Evolutionary conservation across 2,329 filamentous ascomycete species (phyloP).

Genomic region (Zopfia rhizophila): DNA sequence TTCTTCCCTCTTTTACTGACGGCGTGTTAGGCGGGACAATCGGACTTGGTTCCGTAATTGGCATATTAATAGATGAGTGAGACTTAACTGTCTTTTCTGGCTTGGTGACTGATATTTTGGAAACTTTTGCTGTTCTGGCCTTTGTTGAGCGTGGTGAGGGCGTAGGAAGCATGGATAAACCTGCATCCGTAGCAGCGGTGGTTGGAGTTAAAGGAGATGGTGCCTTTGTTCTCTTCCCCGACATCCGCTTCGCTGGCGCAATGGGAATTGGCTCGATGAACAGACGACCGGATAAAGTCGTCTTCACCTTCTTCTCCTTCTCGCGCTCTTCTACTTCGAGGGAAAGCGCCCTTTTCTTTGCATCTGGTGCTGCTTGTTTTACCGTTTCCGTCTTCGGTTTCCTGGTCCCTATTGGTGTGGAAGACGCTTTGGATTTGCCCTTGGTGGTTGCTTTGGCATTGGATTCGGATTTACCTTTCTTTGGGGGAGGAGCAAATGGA

Average conservation of each 20-base stretch:
- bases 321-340: constrained; percentile 1
- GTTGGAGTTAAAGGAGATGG: no score
- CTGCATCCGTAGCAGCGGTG: no score
- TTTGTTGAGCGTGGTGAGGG: no score
- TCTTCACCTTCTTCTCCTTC: not conserved
- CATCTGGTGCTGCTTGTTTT: not conserved
- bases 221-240: no score
- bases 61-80: no score
- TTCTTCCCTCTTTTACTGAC: not conserved
- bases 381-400: not conserved
- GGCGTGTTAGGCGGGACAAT: constrained; percentile 27
- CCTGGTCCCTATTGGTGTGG: not conserved
- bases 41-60: constrained; percentile 6
- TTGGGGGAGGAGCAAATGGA: not conserved
- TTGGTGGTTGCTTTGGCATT: constrained; percentile 1
- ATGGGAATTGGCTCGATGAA: constrained; percentile 17
- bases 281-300: constrained; percentile 9
- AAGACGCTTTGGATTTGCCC: not conserved
- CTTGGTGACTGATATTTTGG: no score
- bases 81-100: no score
- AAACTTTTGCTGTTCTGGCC: no score
- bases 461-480: not conserved
- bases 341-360: constrained; percentile 4
- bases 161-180: no score
- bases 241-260: constrained; percentile 10